phyloP scores from a whole-genome alignment of 106 monocot species.

The Dendrobium huoshanense region DNA sequence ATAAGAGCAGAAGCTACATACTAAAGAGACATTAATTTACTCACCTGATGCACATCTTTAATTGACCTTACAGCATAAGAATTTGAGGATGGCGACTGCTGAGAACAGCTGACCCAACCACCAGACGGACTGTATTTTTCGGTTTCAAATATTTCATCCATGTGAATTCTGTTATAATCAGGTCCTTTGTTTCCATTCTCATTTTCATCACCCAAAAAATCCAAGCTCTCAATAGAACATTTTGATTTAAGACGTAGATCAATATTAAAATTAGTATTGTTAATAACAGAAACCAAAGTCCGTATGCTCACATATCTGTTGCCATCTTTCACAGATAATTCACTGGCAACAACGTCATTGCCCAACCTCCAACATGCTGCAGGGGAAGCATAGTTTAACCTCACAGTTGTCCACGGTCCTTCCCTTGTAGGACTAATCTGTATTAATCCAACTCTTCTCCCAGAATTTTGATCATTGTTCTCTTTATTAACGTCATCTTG shows the following conservation, averaged over 20 bases:
- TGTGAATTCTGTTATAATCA: slow-evolving; percentile 33
- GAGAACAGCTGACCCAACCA: slow-evolving; percentile 58
- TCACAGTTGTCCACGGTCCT: slow-evolving; percentile 95
- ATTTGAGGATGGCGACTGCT: slow-evolving; percentile 14
- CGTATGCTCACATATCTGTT: slow-evolving; percentile 82
- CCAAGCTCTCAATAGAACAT: slow-evolving; percentile 12
- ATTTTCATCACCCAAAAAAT: slow-evolving; percentile 6
- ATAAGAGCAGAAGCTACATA: not conserved
- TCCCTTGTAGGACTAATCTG: slow-evolving; percentile 84
- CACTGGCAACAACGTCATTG: slow-evolving; percentile 89
- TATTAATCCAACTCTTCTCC: slow-evolving; percentile 54
- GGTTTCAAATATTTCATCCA: slow-evolving; percentile 66
- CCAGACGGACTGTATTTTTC: slow-evolving; percentile 45
- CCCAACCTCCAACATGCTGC: slow-evolving; percentile 94
- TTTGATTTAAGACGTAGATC: slow-evolving; percentile 56
- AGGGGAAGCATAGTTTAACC: slow-evolving; percentile 85
- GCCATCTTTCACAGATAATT: slow-evolving; percentile 73
- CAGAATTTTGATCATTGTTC: slow-evolving; percentile 10
- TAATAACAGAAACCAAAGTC: slow-evolving; percentile 78
- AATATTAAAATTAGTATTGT: slow-evolving; percentile 69
- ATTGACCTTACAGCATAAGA: not conserved
- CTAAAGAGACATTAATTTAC: not conserved
- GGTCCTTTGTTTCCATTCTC: slow-evolving; percentile 10
- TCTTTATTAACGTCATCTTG: slow-evolving; percentile 33
- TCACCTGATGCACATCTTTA: slow-evolving; percentile 39